Base-by-base conservation (phyloP, 371 early-diverging fungal species). In the Syncephalis plumigaleata region DNA sequence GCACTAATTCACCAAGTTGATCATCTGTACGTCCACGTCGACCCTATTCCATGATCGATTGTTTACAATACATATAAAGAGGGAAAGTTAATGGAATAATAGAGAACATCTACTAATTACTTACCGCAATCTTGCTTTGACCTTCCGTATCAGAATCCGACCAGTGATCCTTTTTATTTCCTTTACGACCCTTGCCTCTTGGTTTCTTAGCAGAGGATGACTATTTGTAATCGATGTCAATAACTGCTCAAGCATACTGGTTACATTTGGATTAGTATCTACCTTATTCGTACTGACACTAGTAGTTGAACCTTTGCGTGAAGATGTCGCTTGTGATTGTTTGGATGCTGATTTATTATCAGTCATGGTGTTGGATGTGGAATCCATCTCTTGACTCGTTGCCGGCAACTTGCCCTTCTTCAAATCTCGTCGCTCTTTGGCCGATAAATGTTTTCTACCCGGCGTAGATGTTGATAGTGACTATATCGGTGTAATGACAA, bases 321-420 rank as follows among this genome's bases (percentile, higher is more conserved):
- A n/a, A n/a, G n/a, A n/a, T n/a, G n/a, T n/a, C n/a, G n/a, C 71
- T 46, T 94, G 94, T 37, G 92, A 90, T 37, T 94, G 92, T 50
- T 90, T 90, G 63, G 92, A 91, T 57, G 92, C 91, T 4, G 71
- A 84, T 65, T 91, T 89, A 59, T 91, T 92, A 39, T 77, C 77
- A 64, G 89, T 90, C 38, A 85, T 74, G 67, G 90, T 91, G 70
- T 87, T 87, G 26, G 77, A 60, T 63, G 93, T 93, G 45, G 80
- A 77, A 44, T 74, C 75, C 51, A 87, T 86, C 22, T 93, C 95
- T 22, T 95, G 86, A 24, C 70, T 66, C 4, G 68, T 52, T 13
- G 67, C 53, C 54, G 68, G 55, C 38, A 65, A 57, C 38, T 44
- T 42, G 45, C 45, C 53, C 45, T 85, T 83, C 42, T 79, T 81